Evolutionary conservation across 352 stramenopile genomes (phyloP).

Genomic region (Phytopythium oedochilum): DNA sequence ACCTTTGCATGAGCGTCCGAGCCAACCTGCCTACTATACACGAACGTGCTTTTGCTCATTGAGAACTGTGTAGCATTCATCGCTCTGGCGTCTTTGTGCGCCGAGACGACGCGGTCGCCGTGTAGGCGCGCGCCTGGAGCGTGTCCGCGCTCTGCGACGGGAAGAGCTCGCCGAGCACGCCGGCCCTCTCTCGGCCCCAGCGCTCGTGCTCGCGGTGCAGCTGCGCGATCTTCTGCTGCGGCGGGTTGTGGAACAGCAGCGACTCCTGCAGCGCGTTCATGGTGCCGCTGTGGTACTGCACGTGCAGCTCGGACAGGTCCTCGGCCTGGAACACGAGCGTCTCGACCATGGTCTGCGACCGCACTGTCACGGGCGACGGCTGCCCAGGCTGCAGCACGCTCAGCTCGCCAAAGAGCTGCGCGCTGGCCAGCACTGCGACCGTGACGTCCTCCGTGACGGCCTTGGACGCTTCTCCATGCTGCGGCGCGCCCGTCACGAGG

Average conservation of each 20-base stretch:
- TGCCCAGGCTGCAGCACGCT: slow-evolving; percentile 66
- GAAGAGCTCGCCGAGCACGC: slow-evolving; percentile 48
- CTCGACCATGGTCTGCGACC: slow-evolving; percentile 58
- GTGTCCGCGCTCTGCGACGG: slow-evolving; percentile 1
- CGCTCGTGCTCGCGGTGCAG: slow-evolving; percentile 37
- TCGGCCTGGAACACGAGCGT: slow-evolving; percentile 51
- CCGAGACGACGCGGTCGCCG: too few species aligned
- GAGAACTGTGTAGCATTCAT: too few species aligned
- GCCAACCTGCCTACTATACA: too few species aligned
- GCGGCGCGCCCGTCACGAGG: slow-evolving; percentile 43
- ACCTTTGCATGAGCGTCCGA: slow-evolving; percentile 1
- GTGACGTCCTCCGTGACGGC: slow-evolving; percentile 39
- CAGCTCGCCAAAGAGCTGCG: slow-evolving; percentile 68
- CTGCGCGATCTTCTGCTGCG: slow-evolving; percentile 69
- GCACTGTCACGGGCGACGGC: slow-evolving; percentile 54
- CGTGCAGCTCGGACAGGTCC: slow-evolving; percentile 42
- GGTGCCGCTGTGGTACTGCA: slow-evolving; percentile 67
- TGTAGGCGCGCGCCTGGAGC: background rate
- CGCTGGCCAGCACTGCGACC: slow-evolving; percentile 55
- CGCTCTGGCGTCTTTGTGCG: too few species aligned
- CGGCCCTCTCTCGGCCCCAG: slow-evolving; percentile 49
- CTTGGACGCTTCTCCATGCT: slow-evolving; percentile 9
- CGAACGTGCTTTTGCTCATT: too few species aligned
- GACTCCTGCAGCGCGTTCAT: slow-evolving; percentile 79
- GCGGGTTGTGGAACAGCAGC: slow-evolving; percentile 74